Conservation (phyloP, 495 filamentous ascomycete genomes). For the Bryoglossum gracile region DNA sequence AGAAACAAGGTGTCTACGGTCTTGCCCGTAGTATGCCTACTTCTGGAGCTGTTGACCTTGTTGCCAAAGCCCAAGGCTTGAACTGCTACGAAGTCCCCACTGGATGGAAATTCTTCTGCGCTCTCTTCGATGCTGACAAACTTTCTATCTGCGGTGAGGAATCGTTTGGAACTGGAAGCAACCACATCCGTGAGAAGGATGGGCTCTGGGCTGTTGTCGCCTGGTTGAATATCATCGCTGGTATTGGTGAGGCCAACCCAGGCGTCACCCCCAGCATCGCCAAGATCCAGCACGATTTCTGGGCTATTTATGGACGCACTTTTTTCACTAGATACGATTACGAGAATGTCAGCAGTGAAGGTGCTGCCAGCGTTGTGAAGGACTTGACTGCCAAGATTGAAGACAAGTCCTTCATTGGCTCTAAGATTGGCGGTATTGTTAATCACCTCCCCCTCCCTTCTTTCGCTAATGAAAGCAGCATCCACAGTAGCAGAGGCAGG, state of each 20-base stretch:
- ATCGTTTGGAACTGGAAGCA: conserved; percentile 96
- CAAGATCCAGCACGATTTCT: conserved; percentile 95
- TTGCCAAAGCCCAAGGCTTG: conserved; percentile 88
- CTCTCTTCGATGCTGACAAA: conserved; percentile 92
- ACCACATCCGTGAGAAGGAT: conserved; percentile 99
- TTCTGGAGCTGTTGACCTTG: conserved; percentile 87
- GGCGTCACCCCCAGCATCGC: conserved; percentile 76
- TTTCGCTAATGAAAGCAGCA: conserved; percentile 28
- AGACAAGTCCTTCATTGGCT: conserved; percentile 67
- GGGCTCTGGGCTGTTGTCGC: conserved; percentile 95
- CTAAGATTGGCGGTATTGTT: conserved; percentile 58
- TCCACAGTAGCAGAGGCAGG: conserved; percentile 83
- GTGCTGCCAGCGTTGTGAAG: conserved; percentile 79
- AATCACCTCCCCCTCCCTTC: background rate
- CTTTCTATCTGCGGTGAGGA: conserved; percentile 98
- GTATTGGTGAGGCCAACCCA: conserved; percentile 75
- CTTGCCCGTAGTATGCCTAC: conserved; percentile 97
- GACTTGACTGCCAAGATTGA: conserved; percentile 65
- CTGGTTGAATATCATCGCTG: conserved; percentile 98
- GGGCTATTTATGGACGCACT: conserved; percentile 90
- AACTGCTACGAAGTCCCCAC: conserved; percentile 95
- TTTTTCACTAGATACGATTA: conserved; percentile 99
- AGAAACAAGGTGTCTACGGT: conserved; percentile 91
- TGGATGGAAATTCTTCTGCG: conserved; percentile 99
- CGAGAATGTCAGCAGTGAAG: conserved; percentile 85